Percentiles rank a stretch among this genome's conserved stretches.
Evolutionary conservation across 352 stramenopile species (phyloP).

Genomic region (Phytopythium chamaehyphon): DNA sequence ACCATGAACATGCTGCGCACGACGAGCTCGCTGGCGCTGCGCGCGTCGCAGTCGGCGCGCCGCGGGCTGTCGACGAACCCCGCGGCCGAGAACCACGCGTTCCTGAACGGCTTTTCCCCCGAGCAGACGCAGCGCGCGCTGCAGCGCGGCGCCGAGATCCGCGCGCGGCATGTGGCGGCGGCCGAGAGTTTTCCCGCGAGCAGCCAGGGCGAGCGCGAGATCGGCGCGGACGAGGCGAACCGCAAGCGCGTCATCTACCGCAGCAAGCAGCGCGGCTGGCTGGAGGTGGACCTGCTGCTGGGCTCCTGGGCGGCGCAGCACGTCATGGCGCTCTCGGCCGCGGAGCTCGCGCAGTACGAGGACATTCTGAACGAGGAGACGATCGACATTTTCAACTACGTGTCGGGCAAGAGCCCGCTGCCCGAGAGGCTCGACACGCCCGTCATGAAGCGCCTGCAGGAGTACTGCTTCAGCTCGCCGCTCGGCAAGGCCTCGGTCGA

Average conservation of each 20-base stretch:
- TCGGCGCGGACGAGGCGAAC: constrained; percentile 59
- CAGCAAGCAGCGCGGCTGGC: constrained; percentile 94
- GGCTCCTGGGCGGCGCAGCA: constrained; percentile 93
- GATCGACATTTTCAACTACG: constrained; percentile 98
- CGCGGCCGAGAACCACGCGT: constrained; percentile 39
- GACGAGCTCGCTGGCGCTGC: constrained; percentile 1
- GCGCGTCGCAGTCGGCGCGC: constrained; percentile 17
- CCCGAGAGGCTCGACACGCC: constrained; percentile 79
- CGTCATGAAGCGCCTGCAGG: constrained; percentile 90
- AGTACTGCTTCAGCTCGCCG: constrained; percentile 86
- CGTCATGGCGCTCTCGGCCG: constrained; percentile 70
- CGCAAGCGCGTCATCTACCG: constrained; percentile 94
- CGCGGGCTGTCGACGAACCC: constrained; percentile 38
- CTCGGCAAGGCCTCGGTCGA: constrained; percentile 87
- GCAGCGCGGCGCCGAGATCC: constrained; percentile 49
- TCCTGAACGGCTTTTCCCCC: constrained; percentile 46
- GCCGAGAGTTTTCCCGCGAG: constrained; percentile 33
- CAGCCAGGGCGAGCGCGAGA: constrained; percentile 51
- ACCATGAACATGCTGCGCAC: not conserved
- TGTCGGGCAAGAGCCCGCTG: constrained; percentile 86
- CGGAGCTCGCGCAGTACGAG: constrained; percentile 93
- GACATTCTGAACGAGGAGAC: constrained; percentile 96
- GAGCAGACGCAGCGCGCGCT: constrained; percentile 49
- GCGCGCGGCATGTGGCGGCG: constrained; percentile 42
- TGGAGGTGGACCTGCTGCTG: constrained; percentile 95